These are phyloP conservation scores for Nitzschia inconspicua DNA, from an alignment of 108 stramenopile genomes.

Conservation along the genomic window DNA sequence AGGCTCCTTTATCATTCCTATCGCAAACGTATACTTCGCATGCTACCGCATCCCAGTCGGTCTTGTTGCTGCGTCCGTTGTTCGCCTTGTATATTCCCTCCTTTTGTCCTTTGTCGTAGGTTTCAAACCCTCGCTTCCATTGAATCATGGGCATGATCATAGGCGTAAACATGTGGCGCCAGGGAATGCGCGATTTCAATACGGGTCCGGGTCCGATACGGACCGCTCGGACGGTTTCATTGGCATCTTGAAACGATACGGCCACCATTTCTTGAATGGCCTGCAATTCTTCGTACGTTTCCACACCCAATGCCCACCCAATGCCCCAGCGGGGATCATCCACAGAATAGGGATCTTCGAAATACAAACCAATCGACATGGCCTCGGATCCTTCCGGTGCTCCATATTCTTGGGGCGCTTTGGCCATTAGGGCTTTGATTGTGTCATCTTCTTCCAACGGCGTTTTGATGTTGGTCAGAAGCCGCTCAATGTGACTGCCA, in stretches of 20 bases:
- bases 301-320: constrained; percentile 12
- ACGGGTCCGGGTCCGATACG: too few relatives aligned
- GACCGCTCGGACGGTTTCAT: too few relatives aligned
- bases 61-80: too few relatives aligned
- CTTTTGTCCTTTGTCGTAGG: constrained; percentile 7
- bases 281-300: neutral
- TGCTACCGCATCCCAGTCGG: constrained; percentile 8
- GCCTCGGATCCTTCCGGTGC: constrained; percentile 6
- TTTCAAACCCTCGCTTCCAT: constrained; percentile 14
- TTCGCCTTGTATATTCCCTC: neutral
- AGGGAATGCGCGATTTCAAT: constrained; percentile 11
- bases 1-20: neutral
- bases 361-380: constrained; percentile 8
- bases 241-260: constrained; percentile 2
- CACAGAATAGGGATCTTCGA: constrained; percentile 13
- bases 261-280: neutral
- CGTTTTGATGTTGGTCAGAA: neutral
- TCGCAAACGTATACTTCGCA: constrained; percentile 15
- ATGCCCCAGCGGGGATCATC: constrained; percentile 22
- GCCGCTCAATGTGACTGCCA: neutral
- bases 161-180: constrained; percentile 15
- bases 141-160: constrained; percentile 24
- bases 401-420: neutral
- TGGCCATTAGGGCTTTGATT: neutral
- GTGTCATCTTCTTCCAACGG: neutral